Base-by-base conservation (phyloP, 2,329 filamentous ascomycete species). In the Hortaea sp. region DNA sequence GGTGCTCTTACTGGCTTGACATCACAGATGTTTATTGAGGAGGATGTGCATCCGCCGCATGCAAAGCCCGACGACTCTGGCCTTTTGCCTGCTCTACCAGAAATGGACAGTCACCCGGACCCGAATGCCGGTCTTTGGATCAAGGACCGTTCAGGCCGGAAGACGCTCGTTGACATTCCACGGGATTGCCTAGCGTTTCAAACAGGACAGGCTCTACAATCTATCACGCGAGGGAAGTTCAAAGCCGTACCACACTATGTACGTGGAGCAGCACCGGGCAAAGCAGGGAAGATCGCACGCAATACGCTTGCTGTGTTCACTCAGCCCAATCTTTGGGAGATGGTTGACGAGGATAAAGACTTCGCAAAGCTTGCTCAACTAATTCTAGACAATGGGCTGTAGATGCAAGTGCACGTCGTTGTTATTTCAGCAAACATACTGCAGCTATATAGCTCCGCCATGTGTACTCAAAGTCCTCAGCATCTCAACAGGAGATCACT, bases 251-350 rank as follows among this genome's bases (percentile, higher is more conserved):
- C 92, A 54, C 92, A 98, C 71, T 97, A 94, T 65, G 92, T 98
- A 6, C 77, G 84, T 54, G 90, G 89, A 0, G 81, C 84, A 4
- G 74, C 77, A 53, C 71, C 77, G 1, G 75, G 73, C 39, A 69
- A 58, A 49, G 63, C 66, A 5, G 64, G 49, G 5, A 66, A 63
- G 44, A 67, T 73, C 30, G 71, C 71, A 9, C 61, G 71, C 50
- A 97, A 97, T 68, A 98, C 92, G 7, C 68, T 98, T 55, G 92
- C 92, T 0, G 88, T 97, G 7, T 98, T 97, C 62, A 98, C 90
- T 48, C 92, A 98, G 75, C 92, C 92, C 27, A 95, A 95, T 69
- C 66, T 97, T 49, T 85, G 78, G 57, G 85, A 89, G 56, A 76
- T 80, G 67, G 83, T 90, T 10, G 85, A 90, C 60, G 74, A 78